Base-by-base conservation (phyloP, 108 stramenopile species). In the Fragilaria radians region DNA sequence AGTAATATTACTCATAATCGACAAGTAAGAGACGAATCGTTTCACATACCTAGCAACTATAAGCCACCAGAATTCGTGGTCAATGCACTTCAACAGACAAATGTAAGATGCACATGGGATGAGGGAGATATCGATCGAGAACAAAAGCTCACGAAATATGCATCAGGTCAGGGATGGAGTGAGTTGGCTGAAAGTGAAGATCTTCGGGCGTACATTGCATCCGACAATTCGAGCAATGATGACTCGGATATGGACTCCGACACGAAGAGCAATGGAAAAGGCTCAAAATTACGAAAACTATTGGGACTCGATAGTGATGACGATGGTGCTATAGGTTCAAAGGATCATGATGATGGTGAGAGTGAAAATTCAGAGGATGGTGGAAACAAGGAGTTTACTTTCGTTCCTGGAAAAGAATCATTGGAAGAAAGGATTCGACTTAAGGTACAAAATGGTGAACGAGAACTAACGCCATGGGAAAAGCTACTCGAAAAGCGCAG, bases 41-140 rank as follows among this genome's bases (percentile, higher is more conserved):
- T 75, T 28, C 45, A 57, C 29, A 55, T 96, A 21, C 95, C 98
- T 1, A 78, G 79, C 32, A 85, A 84, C 54, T 99, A 99, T 68
- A 63, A 74, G 9, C 93, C 98, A 24, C 96, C 96, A 5, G 85
- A 88, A 4, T 96, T 93, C 60, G 77, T 95, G 17, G 74, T 84
- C 14, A 78, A 73, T 46, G 93, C 95, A 4, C 70, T 98, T 51
- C 91, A 96, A 67, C 91, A 95, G 60, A 93, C 94, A 3, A 81
- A 71, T 9, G 94, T 99, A 24, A 60, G 80, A 45, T 96, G 96
- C 70, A 89, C 96, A n/a, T 99, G 98, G 98, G 98, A 99, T 46
- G 85, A 84, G 46, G 96, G 87, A n/a, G 96, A 97, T 51, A 56
- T 56, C 17, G 88, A 95, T 25, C 72, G 96, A 48, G 92, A 93